phyloP scores from a whole-genome alignment of 176 grass and related monocot species.

The Cocos nucifera region DNA sequence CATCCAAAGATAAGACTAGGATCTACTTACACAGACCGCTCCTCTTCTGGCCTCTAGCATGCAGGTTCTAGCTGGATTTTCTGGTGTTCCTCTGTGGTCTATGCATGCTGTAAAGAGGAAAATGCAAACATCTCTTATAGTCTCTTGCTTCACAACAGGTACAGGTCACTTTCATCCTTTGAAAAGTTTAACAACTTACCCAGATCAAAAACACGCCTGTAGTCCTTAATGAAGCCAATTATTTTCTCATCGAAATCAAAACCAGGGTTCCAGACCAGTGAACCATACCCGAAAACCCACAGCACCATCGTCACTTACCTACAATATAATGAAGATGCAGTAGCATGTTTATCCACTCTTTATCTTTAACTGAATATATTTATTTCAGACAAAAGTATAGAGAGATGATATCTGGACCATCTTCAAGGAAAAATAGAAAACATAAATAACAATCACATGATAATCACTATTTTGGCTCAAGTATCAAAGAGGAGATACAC shows the following conservation, averaged over 20 bases:
- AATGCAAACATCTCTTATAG: no score
- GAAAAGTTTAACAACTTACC: constrained; percentile 27
- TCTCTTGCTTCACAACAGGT: no score
- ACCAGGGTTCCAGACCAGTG: constrained; percentile 94
- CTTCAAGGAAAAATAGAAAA: no score
- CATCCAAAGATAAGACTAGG: neutral
- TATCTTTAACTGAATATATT: no score
- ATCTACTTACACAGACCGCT: constrained; percentile 58
- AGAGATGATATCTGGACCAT: no score
- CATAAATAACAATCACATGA: no score
- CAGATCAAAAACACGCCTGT: constrained; percentile 82
- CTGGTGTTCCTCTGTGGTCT: constrained; percentile 86
- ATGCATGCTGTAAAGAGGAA: constrained; percentile 55
- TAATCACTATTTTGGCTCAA: no score
- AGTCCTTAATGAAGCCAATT: constrained; percentile 66
- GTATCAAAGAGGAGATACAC: no score
- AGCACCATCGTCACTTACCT: constrained; percentile 43
- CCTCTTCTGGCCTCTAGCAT: constrained; percentile 64
- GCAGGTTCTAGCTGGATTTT: constrained; percentile 84
- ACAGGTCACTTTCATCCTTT: no score
- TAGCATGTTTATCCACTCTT: no score
- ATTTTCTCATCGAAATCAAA: constrained; percentile 89
- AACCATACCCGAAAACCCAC: constrained; percentile 92
- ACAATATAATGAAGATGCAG: no score
- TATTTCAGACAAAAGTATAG: no score